Evolutionary conservation across 2,329 filamentous ascomycete genomes (phyloP).

Genomic region (Apiospora koreana): DNA sequence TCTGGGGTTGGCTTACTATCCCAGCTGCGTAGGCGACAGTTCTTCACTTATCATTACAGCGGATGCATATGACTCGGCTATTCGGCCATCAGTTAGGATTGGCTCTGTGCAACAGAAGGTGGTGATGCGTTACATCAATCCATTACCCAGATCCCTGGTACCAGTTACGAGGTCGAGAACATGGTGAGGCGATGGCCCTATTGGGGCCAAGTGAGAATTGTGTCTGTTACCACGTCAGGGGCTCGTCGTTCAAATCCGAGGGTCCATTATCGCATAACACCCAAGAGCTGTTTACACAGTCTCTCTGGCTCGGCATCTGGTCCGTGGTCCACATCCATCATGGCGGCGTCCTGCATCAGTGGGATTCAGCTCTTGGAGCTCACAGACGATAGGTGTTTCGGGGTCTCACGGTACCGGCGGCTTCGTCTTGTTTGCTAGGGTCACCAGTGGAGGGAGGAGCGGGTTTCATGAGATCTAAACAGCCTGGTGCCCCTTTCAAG

Average conservation of each 20-base stretch:
- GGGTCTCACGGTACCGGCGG: not conserved
- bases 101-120: not conserved
- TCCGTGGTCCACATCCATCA: not conserved
- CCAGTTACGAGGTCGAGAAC: conserved; percentile 24
- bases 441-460: not conserved
- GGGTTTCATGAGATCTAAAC: not conserved
- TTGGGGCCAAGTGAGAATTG: conserved; percentile 24
- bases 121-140: conserved; percentile 18
- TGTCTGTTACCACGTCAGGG: conserved; percentile 18
- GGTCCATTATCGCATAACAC: too few species aligned
- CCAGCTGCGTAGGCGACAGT: conserved; percentile 13
- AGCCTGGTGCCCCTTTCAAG: not conserved
- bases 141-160: conserved; percentile 25
- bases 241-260: not conserved
- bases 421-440: not conserved
- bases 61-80: conserved; percentile 11
- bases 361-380: not conserved
- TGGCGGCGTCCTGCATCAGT: not conserved
- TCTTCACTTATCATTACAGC: conserved; percentile 16
- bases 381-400: not conserved
- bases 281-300: not conserved
- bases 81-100: not conserved
- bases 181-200: conserved; percentile 17
- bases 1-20: conserved; percentile 9
- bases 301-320: not conserved